Percentiles rank a stretch among this genome's conserved stretches.
Conservation (phyloP, 805 yeast species). For the Ogataea paradorogensis region DNA sequence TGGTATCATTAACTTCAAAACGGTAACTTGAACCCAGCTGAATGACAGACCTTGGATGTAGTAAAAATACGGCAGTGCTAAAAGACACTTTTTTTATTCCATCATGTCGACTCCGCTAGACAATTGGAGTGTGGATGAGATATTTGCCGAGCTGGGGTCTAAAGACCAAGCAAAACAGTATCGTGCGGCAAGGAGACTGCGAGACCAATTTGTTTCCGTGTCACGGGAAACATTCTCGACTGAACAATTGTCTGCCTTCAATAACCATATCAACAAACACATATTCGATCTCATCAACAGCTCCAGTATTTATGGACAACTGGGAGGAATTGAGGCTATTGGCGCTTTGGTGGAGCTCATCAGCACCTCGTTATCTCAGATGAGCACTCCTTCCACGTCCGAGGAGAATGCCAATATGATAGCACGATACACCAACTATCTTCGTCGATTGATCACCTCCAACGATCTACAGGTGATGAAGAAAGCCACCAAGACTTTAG, state of each 20-base stretch:
- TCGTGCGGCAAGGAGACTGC: constrained; percentile 67
- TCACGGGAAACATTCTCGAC: constrained; percentile 73
- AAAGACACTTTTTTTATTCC: constrained; percentile 1
- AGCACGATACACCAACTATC: constrained; percentile 85
- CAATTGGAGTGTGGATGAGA: constrained; percentile 38
- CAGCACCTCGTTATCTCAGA: constrained; percentile 47
- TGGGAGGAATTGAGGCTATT: constrained; percentile 91
- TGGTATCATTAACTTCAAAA: too few relatives aligned
- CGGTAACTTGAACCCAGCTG: too few relatives aligned
- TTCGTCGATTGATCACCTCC: constrained; percentile 75
- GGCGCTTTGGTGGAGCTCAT: constrained; percentile 84
- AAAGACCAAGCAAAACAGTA: constrained; percentile 41
- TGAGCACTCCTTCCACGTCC: constrained; percentile 34
- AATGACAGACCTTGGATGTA: too few relatives aligned
- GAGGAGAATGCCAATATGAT: constrained; percentile 87
- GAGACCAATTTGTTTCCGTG: constrained; percentile 63
- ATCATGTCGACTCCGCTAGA: constrained; percentile 10
- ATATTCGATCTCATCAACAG: constrained; percentile 84
- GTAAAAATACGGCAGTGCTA: constrained; percentile 5
- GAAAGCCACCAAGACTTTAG: constrained; percentile 82
- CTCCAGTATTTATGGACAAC: constrained; percentile 62
- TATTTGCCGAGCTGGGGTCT: constrained; percentile 48
- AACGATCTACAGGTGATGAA: constrained; percentile 83
- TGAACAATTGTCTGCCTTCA: constrained; percentile 78
- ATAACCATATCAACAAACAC: constrained; percentile 80